Percentiles rank a stretch among this genome's conserved stretches.
Evolutionary conservation across 768 basidiomycete genomes (phyloP).

Genomic region (Amanita molliuscula): DNA sequence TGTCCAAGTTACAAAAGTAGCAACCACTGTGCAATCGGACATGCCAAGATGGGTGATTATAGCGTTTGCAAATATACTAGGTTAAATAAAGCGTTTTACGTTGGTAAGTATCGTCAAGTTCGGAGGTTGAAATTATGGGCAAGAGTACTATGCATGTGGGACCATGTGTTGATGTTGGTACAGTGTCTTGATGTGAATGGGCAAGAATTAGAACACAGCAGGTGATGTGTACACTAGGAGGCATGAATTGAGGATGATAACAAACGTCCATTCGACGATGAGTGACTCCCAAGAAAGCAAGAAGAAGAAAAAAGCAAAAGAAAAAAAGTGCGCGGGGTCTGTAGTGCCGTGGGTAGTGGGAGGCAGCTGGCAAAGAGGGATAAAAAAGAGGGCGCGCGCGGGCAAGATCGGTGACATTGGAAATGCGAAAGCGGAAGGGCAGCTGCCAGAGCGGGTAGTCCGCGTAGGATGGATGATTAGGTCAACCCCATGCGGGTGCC

Average conservation of each 20-base stretch:
- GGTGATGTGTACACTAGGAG: neutral
- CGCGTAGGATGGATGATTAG: neutral
- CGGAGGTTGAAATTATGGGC: neutral
- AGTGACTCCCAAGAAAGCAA: neutral
- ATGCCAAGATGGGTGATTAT: slow-evolving; percentile 3
- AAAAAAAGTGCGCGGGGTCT: neutral
- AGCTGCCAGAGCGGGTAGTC: neutral
- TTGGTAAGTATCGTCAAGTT: slow-evolving; percentile 1
- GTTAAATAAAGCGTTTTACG: slow-evolving; percentile 1
- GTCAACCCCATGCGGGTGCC: neutral
- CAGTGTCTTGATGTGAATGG: slow-evolving; percentile 1
- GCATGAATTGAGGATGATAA: neutral
- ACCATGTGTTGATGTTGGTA: slow-evolving; percentile 2
- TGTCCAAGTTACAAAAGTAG: neutral
- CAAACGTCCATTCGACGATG: slow-evolving; percentile 2
- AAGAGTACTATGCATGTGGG: neutral
- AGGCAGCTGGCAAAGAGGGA: neutral
- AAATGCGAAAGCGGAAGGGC: neutral
- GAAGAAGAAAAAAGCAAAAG: neutral
- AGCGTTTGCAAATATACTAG: neutral
- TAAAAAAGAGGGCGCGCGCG: neutral
- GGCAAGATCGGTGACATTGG: neutral
- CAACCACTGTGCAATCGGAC: neutral
- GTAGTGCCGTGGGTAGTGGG: neutral
- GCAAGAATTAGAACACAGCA: neutral